phyloP scores from a whole-genome alignment of 2,329 filamentous ascomycete species.

The Trichoderma breve region DNA sequence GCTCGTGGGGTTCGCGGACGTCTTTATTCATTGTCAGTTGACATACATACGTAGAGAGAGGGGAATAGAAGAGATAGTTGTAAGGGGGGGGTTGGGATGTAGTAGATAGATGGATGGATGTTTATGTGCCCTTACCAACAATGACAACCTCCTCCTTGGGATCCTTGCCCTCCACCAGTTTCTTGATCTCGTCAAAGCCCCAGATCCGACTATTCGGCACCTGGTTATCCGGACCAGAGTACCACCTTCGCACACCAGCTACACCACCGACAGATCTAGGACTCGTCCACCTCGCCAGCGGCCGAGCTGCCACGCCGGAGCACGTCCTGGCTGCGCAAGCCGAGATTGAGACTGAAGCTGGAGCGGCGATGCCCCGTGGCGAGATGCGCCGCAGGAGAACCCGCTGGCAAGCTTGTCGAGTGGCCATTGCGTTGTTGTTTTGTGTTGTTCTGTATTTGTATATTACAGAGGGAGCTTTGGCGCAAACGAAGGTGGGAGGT shows the following conservation, averaged over 20 bases:
- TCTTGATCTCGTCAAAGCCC: constrained; percentile 39
- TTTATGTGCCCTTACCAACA: constrained; percentile 42
- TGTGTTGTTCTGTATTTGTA: neutral
- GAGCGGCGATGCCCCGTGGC: neutral
- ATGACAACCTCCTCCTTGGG: constrained; percentile 38
- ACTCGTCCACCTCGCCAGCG: neutral
- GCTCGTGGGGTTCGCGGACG: constrained; percentile 70
- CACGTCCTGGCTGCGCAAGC: neutral
- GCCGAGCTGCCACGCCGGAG: neutral
- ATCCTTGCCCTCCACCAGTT: constrained; percentile 7
- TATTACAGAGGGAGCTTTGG: neutral
- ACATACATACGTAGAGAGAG: neutral
- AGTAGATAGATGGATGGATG: neutral
- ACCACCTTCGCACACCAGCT: constrained; percentile 29
- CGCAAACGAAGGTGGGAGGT: neutral
- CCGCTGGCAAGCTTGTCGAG: neutral
- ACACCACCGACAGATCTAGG: too few species aligned
- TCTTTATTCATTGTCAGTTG: too few species aligned
- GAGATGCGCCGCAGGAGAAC: neutral
- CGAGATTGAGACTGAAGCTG: neutral
- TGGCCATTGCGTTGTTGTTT: neutral
- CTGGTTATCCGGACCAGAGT: constrained; percentile 21
- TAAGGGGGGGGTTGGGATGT: neutral
- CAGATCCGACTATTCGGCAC: constrained; percentile 39
- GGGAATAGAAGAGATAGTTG: neutral